These are phyloP conservation scores for Neocatenulostroma microsporum DNA, from an alignment of 2,329 filamentous ascomycete genomes.

Conservation along the genomic window DNA sequence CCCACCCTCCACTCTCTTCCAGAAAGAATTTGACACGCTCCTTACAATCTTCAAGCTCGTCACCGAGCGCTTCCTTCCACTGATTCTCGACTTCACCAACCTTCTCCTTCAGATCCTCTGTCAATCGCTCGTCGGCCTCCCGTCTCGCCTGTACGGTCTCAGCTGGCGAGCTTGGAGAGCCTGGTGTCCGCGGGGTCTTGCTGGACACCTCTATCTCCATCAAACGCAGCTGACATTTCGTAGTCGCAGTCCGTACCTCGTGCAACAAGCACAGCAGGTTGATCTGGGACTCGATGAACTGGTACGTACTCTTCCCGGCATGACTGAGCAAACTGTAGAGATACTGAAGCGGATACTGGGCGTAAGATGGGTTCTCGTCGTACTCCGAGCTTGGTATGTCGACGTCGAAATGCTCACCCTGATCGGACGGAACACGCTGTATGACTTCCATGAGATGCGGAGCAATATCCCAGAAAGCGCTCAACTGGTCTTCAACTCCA, in stretches of 20 bases:
- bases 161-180: constrained; percentile 9
- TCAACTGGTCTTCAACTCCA: constrained; percentile 84
- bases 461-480: constrained; percentile 96
- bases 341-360: constrained; percentile 77
- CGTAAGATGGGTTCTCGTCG: constrained; percentile 77
- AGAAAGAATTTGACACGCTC: constrained; percentile 66
- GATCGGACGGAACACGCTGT: constrained; percentile 62
- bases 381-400: constrained; percentile 72
- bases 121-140: constrained; percentile 64
- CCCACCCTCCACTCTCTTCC: constrained; percentile 75
- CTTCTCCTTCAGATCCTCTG: constrained; percentile 85
- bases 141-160: constrained; percentile 52
- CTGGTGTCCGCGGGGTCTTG: constrained; percentile 25
- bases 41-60: constrained; percentile 64
- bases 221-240: constrained; percentile 59
- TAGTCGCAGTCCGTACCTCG: constrained; percentile 75
- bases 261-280: constrained; percentile 85
- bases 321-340: constrained; percentile 78
- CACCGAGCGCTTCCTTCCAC: constrained; percentile 81
- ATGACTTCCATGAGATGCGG: constrained; percentile 70
- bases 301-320: constrained; percentile 85
- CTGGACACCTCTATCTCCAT: constrained; percentile 63
- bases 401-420: constrained; percentile 55
- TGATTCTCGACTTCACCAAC: constrained; percentile 84
- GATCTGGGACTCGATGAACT: constrained; percentile 92